These are phyloP conservation scores for Citropsis articulata DNA, from an alignment of 345 rosid species.

Conservation along the genomic window DNA sequence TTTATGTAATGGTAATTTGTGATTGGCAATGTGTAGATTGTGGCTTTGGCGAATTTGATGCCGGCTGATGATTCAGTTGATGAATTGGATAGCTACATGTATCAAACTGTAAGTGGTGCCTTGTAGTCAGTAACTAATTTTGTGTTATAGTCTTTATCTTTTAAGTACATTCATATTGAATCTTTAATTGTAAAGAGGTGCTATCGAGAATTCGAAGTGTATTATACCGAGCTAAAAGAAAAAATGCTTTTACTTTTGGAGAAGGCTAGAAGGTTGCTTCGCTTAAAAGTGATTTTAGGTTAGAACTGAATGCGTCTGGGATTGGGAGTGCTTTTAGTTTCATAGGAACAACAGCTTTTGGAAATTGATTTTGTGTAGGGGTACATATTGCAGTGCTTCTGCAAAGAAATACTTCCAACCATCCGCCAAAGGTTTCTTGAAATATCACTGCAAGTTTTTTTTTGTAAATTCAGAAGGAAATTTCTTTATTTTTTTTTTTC, in stretches of 20 bases:
- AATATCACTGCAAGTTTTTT: background rate
- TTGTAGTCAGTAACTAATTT: background rate
- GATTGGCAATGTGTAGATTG: constrained; percentile 41
- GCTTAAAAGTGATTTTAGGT: background rate
- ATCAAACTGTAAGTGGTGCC: constrained; percentile 55
- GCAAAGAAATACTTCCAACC: too few species aligned
- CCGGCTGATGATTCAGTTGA: constrained; percentile 85
- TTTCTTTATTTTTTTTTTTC: too few species aligned
- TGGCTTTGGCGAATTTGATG: constrained; percentile 87
- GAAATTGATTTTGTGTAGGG: background rate
- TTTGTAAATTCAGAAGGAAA: background rate
- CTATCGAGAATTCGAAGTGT: background rate
- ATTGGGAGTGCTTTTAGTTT: background rate
- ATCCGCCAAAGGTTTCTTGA: background rate
- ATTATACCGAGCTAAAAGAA: background rate
- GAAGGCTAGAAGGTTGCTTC: background rate
- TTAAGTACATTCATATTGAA: background rate
- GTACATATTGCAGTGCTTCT: background rate
- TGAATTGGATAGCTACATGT: constrained; percentile 96
- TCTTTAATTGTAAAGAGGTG: background rate
- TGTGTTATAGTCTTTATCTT: background rate
- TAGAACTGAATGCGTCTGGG: background rate
- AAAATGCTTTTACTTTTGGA: background rate
- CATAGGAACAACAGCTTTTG: background rate
- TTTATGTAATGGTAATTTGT: background rate